A percentile compares a stretch with the other conserved stretches of the same genome.
Evolutionary conservation across 176 grass and related monocot genomes (phyloP).

Genomic region (Otatea glauca): DNA sequence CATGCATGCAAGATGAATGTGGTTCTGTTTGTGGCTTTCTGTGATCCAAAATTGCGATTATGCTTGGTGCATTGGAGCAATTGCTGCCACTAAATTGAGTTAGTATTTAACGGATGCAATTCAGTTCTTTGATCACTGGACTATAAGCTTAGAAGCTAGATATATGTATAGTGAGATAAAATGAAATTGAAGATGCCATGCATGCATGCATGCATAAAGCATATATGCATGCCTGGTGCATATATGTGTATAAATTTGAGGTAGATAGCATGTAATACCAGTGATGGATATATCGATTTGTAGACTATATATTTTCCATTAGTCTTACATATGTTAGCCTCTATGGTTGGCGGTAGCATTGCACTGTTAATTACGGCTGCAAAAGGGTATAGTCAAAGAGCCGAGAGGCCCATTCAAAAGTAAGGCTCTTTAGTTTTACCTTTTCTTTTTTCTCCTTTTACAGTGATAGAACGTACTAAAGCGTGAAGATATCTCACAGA

Average conservation of each 20-base stretch:
- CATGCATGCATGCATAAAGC: background rate
- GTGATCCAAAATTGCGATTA: background rate
- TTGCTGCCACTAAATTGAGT: background rate
- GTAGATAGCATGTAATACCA: conserved; percentile 26
- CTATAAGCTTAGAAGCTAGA: background rate
- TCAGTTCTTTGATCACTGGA: background rate
- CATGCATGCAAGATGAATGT: background rate
- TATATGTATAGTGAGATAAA: background rate
- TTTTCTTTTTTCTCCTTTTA: conserved; percentile 58
- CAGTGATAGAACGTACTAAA: conserved; percentile 59
- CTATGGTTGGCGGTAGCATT: background rate
- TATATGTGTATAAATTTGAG: background rate
- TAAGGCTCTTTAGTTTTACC: conserved; percentile 50
- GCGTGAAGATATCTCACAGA: conserved; percentile 40
- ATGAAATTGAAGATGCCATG: background rate
- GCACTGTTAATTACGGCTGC: conserved; percentile 3
- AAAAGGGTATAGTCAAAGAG: conserved; percentile 53
- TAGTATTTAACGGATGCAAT: background rate
- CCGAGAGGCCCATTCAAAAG: conserved; percentile 56
- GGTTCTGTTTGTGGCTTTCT: background rate
- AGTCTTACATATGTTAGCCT: background rate
- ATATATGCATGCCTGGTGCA: background rate
- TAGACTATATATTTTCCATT: background rate
- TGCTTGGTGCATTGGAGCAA: background rate
- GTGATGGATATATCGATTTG: background rate